Conservation (phyloP, 2,329 filamentous ascomycete genomes). For the Cryphonectria parasitica region DNA sequence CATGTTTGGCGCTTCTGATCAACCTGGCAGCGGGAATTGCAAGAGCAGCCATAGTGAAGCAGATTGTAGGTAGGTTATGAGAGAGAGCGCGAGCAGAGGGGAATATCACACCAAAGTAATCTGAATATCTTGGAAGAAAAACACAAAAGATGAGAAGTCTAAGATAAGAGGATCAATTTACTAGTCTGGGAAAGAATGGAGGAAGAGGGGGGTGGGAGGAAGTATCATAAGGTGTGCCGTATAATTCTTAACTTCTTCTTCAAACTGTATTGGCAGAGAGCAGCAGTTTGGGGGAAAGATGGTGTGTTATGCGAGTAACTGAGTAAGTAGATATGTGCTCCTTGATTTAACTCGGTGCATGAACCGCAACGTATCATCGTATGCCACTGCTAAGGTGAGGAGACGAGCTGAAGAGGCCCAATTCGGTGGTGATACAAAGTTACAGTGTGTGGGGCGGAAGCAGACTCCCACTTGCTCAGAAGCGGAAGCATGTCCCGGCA, state of each 20-base stretch:
- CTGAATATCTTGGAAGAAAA: background rate
- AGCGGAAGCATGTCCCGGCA: background rate
- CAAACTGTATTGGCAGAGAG: background rate
- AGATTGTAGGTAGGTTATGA: background rate
- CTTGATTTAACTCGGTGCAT: background rate
- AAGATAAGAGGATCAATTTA: background rate
- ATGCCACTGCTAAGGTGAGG: background rate
- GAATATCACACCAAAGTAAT: too few species aligned
- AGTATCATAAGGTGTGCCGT: background rate
- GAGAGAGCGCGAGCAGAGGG: too few species aligned
- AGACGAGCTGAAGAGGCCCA: background rate
- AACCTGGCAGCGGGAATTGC: conserved; percentile 23
- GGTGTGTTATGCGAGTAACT: background rate
- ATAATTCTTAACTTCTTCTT: background rate
- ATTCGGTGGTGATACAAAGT: background rate
- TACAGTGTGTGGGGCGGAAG: background rate
- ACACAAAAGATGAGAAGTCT: background rate
- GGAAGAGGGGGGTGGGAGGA: background rate
- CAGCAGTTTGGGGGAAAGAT: background rate
- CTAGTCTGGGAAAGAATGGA: background rate
- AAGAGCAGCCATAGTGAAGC: conserved; percentile 18
- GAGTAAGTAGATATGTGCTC: background rate
- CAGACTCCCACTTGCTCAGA: background rate
- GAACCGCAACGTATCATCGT: background rate
- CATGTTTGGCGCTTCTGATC: conserved; percentile 19